A percentile compares a stretch with the other conserved stretches of the same genome.
These are phyloP conservation scores for Apiotrichum mycotoxinovorans DNA, from an alignment of 1,284 basidiomycete genomes.

Conservation along the genomic window DNA sequence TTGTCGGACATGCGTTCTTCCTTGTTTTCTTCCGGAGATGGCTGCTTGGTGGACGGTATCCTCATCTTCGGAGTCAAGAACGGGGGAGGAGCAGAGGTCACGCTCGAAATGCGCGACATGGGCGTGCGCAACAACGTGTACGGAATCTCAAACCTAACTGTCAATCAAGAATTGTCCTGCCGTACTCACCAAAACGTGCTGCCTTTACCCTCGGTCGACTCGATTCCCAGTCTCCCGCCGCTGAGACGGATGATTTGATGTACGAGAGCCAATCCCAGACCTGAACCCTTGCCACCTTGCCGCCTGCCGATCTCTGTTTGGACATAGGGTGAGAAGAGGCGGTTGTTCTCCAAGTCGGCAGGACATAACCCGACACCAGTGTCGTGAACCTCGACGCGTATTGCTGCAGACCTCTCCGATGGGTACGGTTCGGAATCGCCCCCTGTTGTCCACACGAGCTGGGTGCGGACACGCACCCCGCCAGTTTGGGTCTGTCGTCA, in stretches of 20 bases:
- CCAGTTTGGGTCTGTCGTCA: slow-evolving; percentile 59
- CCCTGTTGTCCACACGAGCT: slow-evolving; percentile 26
- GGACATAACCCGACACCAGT: slow-evolving; percentile 71
- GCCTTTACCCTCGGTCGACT: slow-evolving; percentile 44
- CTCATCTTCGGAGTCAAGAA: background rate
- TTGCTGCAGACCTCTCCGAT: slow-evolving; percentile 47
- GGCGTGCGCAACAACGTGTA: too few species aligned
- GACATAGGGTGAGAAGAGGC: slow-evolving; percentile 48
- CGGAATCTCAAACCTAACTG: slow-evolving; percentile 3
- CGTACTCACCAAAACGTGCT: slow-evolving; percentile 45
- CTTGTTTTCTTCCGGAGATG: too few species aligned
- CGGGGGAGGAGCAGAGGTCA: too few species aligned
- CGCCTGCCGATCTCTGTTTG: slow-evolving; percentile 61
- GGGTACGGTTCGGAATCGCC: slow-evolving; percentile 31
- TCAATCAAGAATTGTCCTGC: background rate
- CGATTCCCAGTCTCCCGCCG: slow-evolving; percentile 68
- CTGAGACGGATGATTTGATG: slow-evolving; percentile 80
- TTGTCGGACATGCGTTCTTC: too few species aligned
- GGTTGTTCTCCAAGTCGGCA: slow-evolving; percentile 63
- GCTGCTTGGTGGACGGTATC: background rate
- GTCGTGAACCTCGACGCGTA: slow-evolving; percentile 75
- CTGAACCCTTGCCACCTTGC: slow-evolving; percentile 83
- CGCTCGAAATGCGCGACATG: too few species aligned
- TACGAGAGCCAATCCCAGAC: slow-evolving; percentile 80
- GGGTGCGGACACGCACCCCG: slow-evolving; percentile 44